phyloP scores from a whole-genome alignment of 2,329 filamentous ascomycete species.

The Colletotrichum limetticola region DNA sequence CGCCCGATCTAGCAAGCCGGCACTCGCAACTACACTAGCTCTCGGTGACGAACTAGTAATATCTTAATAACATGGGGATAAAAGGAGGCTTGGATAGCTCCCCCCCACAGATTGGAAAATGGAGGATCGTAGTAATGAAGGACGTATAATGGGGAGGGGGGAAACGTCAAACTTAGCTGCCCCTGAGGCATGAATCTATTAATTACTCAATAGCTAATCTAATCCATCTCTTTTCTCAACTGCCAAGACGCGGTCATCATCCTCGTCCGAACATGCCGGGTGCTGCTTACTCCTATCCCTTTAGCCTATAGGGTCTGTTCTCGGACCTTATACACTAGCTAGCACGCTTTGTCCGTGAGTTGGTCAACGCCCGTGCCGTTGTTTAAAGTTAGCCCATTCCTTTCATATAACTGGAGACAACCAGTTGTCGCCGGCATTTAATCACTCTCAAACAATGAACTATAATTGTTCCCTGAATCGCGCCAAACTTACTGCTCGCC shows the following conservation, averaged over 20 bases:
- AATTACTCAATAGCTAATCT: constrained; percentile 6
- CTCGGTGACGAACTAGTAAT: not conserved
- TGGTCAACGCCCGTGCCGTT: not conserved
- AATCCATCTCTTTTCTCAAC: not conserved
- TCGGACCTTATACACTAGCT: not conserved
- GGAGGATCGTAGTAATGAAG: not conserved
- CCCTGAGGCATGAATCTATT: constrained; percentile 24
- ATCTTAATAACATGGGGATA: not conserved
- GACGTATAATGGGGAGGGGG: not conserved
- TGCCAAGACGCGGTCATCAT: constrained; percentile 1
- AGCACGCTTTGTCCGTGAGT: not conserved
- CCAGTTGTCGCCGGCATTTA: not conserved
- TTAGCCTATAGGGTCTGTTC: not conserved
- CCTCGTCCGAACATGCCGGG: constrained; percentile 6
- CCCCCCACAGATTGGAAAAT: not conserved
- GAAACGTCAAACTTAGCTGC: not conserved
- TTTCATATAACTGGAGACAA: not conserved
- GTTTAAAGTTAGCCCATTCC: constrained; percentile 2
- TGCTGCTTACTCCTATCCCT: not conserved
- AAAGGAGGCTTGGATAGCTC: not conserved
- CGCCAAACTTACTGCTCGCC: not conserved
- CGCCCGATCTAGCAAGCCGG: not conserved
- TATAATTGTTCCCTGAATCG: constrained; percentile 7
- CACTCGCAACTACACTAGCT: not conserved
- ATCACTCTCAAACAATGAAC: constrained; percentile 20